A percentile compares a stretch with the other conserved stretches of the same genome.
Conservation (phyloP, 2,329 filamentous ascomycete species). For the Stagonosporopsis chrysanthemi region DNA sequence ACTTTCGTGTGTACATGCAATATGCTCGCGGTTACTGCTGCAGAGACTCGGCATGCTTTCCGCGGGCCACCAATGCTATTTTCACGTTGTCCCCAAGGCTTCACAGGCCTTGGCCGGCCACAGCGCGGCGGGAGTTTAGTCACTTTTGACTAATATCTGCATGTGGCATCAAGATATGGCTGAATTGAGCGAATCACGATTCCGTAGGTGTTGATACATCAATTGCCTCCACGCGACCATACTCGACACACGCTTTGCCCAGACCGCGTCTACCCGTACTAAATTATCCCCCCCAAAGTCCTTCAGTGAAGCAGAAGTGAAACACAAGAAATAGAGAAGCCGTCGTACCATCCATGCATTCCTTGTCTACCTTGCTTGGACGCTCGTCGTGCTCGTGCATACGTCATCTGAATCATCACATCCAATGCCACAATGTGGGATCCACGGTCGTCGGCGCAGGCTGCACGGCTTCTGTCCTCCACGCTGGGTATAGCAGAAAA, state of each 20-base stretch:
- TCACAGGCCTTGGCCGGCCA: slow-evolving; percentile 8
- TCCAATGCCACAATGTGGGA: slow-evolving; percentile 22
- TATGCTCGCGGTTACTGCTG: background rate
- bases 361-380: slow-evolving; percentile 11
- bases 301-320: slow-evolving; percentile 9
- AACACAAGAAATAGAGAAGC: slow-evolving; percentile 20
- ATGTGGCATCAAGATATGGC: slow-evolving; percentile 16
- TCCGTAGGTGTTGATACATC: slow-evolving; percentile 44
- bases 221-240: slow-evolving; percentile 16
- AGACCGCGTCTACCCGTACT: slow-evolving; percentile 13
- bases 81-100: slow-evolving; percentile 1
- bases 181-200: slow-evolving; percentile 16
- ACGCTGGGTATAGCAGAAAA: slow-evolving; percentile 30
- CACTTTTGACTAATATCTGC: slow-evolving; percentile 19
- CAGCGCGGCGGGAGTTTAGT: slow-evolving; percentile 15
- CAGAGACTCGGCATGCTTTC: background rate
- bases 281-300: slow-evolving; percentile 8
- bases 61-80: background rate
- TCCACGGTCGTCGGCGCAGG: slow-evolving; percentile 34
- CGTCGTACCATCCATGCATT: slow-evolving; percentile 12
- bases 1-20: background rate
- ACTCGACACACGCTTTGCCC: slow-evolving; percentile 13
- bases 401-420: slow-evolving; percentile 31
- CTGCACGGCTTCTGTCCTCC: slow-evolving; percentile 26
- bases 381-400: slow-evolving; percentile 20